Conservation (phyloP, 192 early-diverging fungal species). For the Tieghemiomyces parasiticus region DNA sequence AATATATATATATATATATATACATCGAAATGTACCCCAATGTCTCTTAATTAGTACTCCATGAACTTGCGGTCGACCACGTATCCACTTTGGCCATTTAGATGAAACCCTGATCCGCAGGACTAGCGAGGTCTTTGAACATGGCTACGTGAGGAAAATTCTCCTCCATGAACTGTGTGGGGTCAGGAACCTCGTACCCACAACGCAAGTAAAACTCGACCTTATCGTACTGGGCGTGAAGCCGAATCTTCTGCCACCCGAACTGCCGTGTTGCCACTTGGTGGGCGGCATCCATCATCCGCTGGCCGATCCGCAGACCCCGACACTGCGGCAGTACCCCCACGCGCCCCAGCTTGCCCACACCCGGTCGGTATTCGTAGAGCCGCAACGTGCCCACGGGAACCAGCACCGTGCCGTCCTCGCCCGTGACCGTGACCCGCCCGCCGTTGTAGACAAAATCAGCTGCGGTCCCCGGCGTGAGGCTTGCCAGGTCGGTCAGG, state of each 20-base stretch:
- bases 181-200: constrained; percentile 3
- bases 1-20: too few species aligned
- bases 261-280: background rate
- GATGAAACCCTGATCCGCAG: too few species aligned
- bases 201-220: constrained; percentile 4
- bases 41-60: too few species aligned
- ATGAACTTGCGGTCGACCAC: too few species aligned
- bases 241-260: background rate
- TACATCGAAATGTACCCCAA: too few species aligned
- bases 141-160: background rate
- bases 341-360: constrained; percentile 13
- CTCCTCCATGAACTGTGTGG: constrained; percentile 8
- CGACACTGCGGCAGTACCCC: background rate
- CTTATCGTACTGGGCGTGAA: constrained; percentile 13
- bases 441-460: background rate
- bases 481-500: background rate
- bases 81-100: too few species aligned
- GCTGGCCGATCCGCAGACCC: constrained; percentile 8
- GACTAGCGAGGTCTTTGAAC: background rate
- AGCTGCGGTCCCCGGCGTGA: background rate
- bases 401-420: background rate
- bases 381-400: background rate
- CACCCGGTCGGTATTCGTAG: background rate
- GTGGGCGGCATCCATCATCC: constrained; percentile 10
- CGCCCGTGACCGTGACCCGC: background rate